Evolutionary conservation across 768 basidiomycete species (phyloP).

Genomic region (Termitomyces sp.): DNA sequence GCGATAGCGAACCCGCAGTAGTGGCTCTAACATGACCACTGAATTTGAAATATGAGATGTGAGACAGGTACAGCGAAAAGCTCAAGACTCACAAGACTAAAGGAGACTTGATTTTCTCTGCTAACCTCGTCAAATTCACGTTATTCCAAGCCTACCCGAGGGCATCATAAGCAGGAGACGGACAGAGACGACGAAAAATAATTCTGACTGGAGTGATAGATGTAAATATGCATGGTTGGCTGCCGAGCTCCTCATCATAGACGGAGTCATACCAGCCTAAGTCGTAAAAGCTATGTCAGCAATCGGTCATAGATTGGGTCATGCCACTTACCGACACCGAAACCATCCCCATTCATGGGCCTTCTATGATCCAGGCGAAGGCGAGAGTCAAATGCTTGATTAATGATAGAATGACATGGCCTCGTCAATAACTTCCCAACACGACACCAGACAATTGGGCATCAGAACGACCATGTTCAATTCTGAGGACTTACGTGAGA

Average conservation of each 20-base stretch:
- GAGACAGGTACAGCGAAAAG: neutral
- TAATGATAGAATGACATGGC: conserved; percentile 94
- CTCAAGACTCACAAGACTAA: conserved; percentile 75
- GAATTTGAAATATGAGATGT: neutral
- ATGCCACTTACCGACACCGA: conserved; percentile 76
- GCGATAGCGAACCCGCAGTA: conserved; percentile 85
- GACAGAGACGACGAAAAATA: conserved; percentile 2
- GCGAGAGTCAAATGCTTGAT: conserved; percentile 94
- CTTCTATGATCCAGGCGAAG: conserved; percentile 76
- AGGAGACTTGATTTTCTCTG: conserved; percentile 96
- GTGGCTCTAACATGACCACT: conserved; percentile 93
- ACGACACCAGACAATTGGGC: conserved; percentile 3
- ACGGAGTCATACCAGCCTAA: conserved; percentile 93
- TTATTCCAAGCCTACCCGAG: conserved; percentile 88
- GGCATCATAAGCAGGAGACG: neutral
- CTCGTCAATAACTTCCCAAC: conserved; percentile 73
- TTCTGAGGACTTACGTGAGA: conserved; percentile 60
- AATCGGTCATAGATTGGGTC: neutral
- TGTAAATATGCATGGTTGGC: conserved; percentile 93
- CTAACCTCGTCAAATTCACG: conserved; percentile 85
- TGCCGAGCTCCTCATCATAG: conserved; percentile 78
- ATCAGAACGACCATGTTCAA: neutral
- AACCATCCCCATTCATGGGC: conserved; percentile 95
- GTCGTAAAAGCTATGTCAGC: neutral
- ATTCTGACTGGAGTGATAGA: conserved; percentile 81